Conservation (phyloP, 2,329 filamentous ascomycete species). For the Diaporthe helianthi region DNA sequence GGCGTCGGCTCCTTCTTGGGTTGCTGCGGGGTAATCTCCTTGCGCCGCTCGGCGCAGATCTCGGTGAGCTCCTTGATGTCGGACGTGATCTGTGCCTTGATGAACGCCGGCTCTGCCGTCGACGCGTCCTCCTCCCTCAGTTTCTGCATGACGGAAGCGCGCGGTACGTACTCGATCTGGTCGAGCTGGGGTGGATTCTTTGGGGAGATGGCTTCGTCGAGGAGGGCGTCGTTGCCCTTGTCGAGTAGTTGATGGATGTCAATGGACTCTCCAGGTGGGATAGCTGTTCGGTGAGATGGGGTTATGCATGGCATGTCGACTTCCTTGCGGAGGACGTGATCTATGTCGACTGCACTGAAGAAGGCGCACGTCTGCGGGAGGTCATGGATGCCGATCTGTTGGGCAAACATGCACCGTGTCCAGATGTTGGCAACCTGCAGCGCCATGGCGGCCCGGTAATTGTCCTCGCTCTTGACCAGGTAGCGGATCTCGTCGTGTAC, state of each 20-base stretch:
- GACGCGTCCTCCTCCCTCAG: conserved; percentile 56
- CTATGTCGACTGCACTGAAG: conserved; percentile 94
- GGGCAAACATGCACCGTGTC: conserved; percentile 96
- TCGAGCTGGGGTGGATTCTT: conserved; percentile 65
- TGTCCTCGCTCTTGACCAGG: conserved; percentile 83
- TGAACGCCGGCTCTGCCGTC: conserved; percentile 64
- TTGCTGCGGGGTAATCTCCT: conserved; percentile 39
- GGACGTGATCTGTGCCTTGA: conserved; percentile 83
- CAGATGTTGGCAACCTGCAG: conserved; percentile 93
- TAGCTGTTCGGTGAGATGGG: conserved; percentile 79
- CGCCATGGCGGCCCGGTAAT: conserved; percentile 89
- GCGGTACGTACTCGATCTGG: conserved; percentile 70
- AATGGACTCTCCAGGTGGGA: conserved; percentile 84
- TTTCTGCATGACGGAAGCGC: conserved; percentile 80
- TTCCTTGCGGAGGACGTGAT: conserved; percentile 94
- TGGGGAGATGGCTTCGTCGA: conserved; percentile 72
- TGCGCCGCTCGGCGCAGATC: conserved; percentile 69
- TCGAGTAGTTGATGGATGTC: conserved; percentile 81
- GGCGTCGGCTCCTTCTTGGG: conserved; percentile 8
- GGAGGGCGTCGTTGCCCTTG: conserved; percentile 71
- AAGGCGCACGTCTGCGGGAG: conserved; percentile 93
- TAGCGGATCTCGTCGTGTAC: conserved; percentile 99
- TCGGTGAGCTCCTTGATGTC: conserved; percentile 76
- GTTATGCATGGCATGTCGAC: conserved; percentile 98
- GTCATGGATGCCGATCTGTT: conserved; percentile 96